Conservation (phyloP, 2,329 filamentous ascomycete species). For the Alternaria angustiovoidea region DNA sequence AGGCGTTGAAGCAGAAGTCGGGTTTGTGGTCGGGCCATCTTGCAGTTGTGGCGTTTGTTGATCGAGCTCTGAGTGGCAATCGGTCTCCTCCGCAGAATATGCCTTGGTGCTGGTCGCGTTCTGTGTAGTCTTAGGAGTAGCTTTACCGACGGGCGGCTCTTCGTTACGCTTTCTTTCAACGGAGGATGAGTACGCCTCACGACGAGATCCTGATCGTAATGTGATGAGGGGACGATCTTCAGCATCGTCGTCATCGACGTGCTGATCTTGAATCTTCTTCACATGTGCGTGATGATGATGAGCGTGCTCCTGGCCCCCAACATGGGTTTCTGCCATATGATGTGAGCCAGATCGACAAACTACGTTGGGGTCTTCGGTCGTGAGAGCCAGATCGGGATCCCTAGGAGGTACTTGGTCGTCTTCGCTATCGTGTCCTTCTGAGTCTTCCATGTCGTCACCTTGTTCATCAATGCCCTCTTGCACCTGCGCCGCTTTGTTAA, state of each 20-base stretch:
- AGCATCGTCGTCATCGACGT: background rate
- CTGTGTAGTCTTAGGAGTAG: background rate
- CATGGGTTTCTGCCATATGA: background rate
- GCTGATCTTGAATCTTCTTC: background rate
- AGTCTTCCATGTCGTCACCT: background rate
- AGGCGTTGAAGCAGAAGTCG: background rate
- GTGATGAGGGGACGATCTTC: background rate
- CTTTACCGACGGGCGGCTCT: background rate
- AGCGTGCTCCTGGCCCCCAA: background rate
- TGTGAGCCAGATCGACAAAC: background rate
- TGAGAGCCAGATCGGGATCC: background rate
- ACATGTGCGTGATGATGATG: background rate
- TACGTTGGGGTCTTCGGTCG: background rate
- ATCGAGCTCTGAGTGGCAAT: background rate
- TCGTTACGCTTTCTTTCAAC: background rate
- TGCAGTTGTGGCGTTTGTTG: background rate
- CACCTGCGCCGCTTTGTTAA: background rate
- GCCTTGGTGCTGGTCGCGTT: background rate
- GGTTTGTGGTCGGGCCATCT: background rate
- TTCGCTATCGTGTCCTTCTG: background rate
- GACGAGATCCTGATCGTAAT: slow-evolving; percentile 1
- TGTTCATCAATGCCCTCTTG: background rate
- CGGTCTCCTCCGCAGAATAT: background rate
- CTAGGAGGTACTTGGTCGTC: background rate
- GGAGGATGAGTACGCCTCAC: slow-evolving; percentile 10